phyloP scores from a whole-genome alignment of 1,284 basidiomycete genomes.

The Ganoderma meredithae region DNA sequence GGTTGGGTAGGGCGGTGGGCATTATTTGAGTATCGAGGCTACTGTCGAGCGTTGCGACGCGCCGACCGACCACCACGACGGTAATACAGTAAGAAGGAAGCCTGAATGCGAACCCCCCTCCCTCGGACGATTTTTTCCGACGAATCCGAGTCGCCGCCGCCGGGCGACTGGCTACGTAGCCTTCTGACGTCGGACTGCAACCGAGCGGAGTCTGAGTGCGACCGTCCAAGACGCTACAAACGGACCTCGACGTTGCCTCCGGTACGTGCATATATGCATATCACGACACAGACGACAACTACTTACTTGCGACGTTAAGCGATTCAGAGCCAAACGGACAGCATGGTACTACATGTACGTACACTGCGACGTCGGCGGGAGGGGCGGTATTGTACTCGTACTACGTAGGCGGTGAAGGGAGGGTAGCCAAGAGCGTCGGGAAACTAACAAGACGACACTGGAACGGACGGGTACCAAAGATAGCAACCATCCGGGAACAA shows the following conservation, averaged over 20 bases:
- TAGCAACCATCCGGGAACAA: constrained; percentile 9
- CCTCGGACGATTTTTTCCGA: constrained; percentile 6
- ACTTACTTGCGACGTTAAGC: constrained; percentile 8
- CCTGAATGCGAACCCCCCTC: neutral
- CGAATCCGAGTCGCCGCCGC: constrained; percentile 1
- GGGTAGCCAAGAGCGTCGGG: neutral
- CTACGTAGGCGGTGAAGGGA: neutral
- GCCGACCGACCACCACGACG: neutral
- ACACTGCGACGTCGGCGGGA: neutral
- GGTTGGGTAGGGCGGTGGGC: neutral
- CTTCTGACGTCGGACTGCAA: constrained; percentile 1
- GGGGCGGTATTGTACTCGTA: neutral
- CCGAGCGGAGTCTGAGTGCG: constrained; percentile 3
- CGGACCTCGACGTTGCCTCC: neutral
- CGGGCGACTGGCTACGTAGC: neutral
- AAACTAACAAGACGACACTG: neutral
- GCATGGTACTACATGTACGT: neutral
- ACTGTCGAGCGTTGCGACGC: neutral
- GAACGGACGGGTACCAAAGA: constrained; percentile 11
- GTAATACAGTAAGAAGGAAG: neutral
- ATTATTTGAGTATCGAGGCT: too few relatives aligned
- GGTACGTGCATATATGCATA: neutral
- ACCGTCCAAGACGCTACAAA: neutral
- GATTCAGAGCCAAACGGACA: neutral
- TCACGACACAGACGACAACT: constrained; percentile 20